Percentiles rank a stretch among this genome's conserved stretches.
Evolutionary conservation across 345 rosid genomes (phyloP).

Genomic region (Pistacia integerrima): DNA sequence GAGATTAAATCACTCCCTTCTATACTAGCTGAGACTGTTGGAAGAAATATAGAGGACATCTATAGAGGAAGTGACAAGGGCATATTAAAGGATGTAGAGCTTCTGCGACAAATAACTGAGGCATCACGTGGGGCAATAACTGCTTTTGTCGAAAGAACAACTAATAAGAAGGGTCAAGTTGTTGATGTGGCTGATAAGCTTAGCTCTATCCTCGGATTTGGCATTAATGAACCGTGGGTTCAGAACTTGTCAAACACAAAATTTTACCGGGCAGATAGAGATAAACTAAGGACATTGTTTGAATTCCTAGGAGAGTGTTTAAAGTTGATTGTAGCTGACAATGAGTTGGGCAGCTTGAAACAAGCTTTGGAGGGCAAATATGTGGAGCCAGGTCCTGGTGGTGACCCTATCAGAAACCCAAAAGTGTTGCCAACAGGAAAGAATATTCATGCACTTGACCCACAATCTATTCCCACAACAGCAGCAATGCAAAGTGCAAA

Average conservation of each 20-base stretch:
- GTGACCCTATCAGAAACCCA: slow-evolving; percentile 97
- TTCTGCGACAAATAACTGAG: slow-evolving; percentile 89
- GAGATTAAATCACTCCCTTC: slow-evolving; percentile 73
- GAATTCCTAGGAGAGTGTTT: slow-evolving; percentile 85
- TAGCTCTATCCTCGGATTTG: slow-evolving; percentile 82
- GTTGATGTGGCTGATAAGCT: slow-evolving; percentile 81
- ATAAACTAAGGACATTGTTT: slow-evolving; percentile 73
- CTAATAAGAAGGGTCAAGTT: slow-evolving; percentile 88
- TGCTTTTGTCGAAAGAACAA: slow-evolving; percentile 75
- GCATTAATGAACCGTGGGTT: slow-evolving; percentile 96
- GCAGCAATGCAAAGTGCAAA: slow-evolving; percentile 99
- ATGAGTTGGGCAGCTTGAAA: slow-evolving; percentile 87
- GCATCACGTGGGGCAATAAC: slow-evolving; percentile 89
- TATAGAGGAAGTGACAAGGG: slow-evolving; percentile 91
- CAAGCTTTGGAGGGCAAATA: slow-evolving; percentile 95
- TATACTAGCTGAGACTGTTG: slow-evolving; percentile 78
- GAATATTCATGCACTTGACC: slow-evolving; percentile 98
- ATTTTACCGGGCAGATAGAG: slow-evolving; percentile 89
- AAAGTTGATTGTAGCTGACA: slow-evolving; percentile 89
- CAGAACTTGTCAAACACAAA: slow-evolving; percentile 82
- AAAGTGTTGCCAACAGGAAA: slow-evolving; percentile 97
- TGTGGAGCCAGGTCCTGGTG: slow-evolving; percentile 98
- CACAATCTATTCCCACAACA: slow-evolving; percentile 94
- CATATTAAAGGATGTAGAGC: slow-evolving; percentile 90
- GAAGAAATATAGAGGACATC: slow-evolving; percentile 80